A percentile compares a stretch with the other conserved stretches of the same genome.
Conservation (phyloP, 306 rosid species). For the Vigna radiata region DNA sequence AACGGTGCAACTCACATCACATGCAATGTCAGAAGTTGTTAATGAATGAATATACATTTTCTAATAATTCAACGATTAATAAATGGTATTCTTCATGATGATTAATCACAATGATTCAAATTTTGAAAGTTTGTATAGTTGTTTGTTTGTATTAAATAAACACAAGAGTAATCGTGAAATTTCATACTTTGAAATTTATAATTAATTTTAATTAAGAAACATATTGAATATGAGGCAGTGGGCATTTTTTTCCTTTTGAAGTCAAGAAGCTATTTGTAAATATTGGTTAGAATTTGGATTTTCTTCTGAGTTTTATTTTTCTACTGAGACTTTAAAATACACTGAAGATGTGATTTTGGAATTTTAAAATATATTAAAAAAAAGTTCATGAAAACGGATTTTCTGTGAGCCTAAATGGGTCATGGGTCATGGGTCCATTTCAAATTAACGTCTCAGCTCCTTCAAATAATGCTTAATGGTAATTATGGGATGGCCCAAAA, state of each 20-base stretch:
- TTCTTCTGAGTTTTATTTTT: too few species aligned
- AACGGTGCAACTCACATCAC: background rate
- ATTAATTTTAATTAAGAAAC: too few species aligned
- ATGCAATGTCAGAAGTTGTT: background rate
- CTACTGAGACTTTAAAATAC: too few species aligned
- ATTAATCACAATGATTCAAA: background rate
- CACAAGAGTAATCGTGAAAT: too few species aligned
- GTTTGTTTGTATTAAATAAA: background rate
- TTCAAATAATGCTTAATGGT: background rate
- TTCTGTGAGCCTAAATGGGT: slow-evolving; percentile 23
- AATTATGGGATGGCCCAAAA: background rate
- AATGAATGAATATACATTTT: background rate
- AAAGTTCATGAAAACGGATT: too few species aligned
- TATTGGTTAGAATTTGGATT: background rate
- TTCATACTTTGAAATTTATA: too few species aligned
- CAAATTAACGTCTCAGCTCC: background rate
- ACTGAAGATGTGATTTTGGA: too few species aligned
- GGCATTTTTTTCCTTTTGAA: too few species aligned
- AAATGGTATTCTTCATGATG: background rate
- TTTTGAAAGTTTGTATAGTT: background rate
- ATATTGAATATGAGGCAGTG: too few species aligned
- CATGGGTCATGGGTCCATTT: background rate
- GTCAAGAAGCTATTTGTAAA: background rate
- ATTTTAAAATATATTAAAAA: too few species aligned
- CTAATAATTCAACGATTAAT: background rate